A percentile compares a stretch with the other conserved stretches of the same genome.
Evolutionary conservation across 139 green algal genomes (phyloP).

Genomic region (Pseudopediastrum boryanum): DNA sequence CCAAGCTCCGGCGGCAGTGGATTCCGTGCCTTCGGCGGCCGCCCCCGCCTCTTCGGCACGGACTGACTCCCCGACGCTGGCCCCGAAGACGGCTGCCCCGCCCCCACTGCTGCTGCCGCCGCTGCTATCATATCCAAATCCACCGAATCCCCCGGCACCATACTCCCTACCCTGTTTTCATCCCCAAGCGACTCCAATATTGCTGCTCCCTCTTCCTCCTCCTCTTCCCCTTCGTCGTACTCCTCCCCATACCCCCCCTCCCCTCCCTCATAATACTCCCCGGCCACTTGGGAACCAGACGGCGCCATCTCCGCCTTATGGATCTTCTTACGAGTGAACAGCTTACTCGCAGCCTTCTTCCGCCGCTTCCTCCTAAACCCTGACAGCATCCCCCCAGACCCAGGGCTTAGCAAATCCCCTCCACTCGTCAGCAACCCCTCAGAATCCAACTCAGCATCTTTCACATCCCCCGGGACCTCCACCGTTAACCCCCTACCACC

Average conservation of each 20-base stretch:
- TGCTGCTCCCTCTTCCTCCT: too few species aligned
- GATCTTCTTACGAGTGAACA: constrained; percentile 32
- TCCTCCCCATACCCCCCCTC: neutral
- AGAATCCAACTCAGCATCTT: neutral
- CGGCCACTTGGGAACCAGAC: too few species aligned
- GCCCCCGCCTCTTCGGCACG: too few species aligned
- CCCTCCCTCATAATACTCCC: too few species aligned
- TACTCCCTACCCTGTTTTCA: too few species aligned
- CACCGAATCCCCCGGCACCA: neutral
- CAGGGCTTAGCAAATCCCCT: neutral
- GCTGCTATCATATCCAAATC: neutral
- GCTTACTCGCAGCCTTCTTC: constrained; percentile 16
- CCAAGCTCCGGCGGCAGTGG: too few species aligned
- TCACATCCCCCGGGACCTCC: neutral
- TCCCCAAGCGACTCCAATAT: too few species aligned
- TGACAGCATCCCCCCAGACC: neutral
- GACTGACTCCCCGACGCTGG: too few species aligned
- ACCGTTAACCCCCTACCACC: neutral
- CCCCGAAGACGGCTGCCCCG: too few species aligned
- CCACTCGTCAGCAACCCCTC: neutral
- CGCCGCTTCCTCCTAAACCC: constrained; percentile 18
- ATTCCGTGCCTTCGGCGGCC: too few species aligned
- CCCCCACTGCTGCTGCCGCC: neutral
- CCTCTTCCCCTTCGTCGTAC: neutral
- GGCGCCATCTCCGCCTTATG: constrained; percentile 31